Conservation (phyloP, 2,329 filamentous ascomycete species). For the Aspergillus bombycis region DNA sequence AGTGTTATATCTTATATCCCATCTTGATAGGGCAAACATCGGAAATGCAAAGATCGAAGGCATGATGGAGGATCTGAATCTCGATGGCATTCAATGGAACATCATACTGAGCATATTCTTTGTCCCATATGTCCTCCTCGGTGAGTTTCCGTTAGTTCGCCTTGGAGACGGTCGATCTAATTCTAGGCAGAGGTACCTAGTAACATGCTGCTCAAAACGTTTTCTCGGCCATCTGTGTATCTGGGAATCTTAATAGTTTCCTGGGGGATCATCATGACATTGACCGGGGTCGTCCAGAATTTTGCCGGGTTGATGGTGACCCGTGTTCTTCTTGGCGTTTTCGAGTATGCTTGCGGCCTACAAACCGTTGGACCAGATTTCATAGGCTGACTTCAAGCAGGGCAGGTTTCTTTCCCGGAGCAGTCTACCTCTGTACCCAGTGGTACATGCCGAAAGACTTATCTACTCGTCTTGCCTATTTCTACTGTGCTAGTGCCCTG, state of each 20-base stretch:
- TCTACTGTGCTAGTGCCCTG: slow-evolving; percentile 30
- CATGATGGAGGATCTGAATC: slow-evolving; percentile 21
- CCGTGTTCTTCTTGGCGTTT: slow-evolving; percentile 51
- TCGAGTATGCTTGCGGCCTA: slow-evolving; percentile 26
- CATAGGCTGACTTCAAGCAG: slow-evolving; percentile 31
- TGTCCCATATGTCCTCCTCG: slow-evolving; percentile 13
- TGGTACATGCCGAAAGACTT: slow-evolving; percentile 47
- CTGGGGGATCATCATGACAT: slow-evolving; percentile 53
- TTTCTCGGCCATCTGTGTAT: slow-evolving; percentile 30
- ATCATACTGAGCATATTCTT: slow-evolving; percentile 19
- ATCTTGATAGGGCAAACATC: slow-evolving; percentile 33
- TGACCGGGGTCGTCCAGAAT: slow-evolving; percentile 53
- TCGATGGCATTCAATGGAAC: slow-evolving; percentile 29
- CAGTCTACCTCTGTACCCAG: slow-evolving; percentile 29
- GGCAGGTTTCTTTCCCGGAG: slow-evolving; percentile 30
- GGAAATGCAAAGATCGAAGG: slow-evolving; percentile 34
- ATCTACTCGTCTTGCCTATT: slow-evolving; percentile 24
- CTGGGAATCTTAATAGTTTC: slow-evolving; percentile 32
- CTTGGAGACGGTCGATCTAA: slow-evolving; percentile 2
- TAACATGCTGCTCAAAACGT: slow-evolving; percentile 25
- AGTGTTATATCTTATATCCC: slow-evolving; percentile 28
- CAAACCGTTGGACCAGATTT: too few species aligned
- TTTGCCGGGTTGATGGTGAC: slow-evolving; percentile 50
- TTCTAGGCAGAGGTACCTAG: slow-evolving; percentile 20
- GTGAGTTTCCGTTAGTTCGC: slow-evolving; percentile 6